phyloP scores from a whole-genome alignment of 2,329 filamentous ascomycete species.

The Sporothrix protearum region DNA sequence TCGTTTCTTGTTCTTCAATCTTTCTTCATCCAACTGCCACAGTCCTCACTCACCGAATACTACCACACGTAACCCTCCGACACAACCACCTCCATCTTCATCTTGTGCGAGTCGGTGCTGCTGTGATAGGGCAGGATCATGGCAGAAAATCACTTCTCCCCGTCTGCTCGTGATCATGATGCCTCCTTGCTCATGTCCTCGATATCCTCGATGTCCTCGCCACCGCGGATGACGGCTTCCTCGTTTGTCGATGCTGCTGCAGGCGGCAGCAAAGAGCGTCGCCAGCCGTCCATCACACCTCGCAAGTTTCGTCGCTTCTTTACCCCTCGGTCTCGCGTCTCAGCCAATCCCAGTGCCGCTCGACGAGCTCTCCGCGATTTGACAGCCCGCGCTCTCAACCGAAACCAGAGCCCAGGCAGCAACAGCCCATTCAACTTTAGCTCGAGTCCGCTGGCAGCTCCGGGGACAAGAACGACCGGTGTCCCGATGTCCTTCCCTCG shows the following conservation, averaged over 20 bases:
- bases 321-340: constrained; percentile 45
- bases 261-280: constrained; percentile 42
- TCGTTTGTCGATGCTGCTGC: not conserved
- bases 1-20: not conserved
- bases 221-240: constrained; percentile 29
- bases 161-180: constrained; percentile 12
- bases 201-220: constrained; percentile 33
- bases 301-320: constrained; percentile 54
- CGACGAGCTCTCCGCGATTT: constrained; percentile 43
- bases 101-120: not conserved
- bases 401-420: constrained; percentile 39
- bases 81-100: not conserved
- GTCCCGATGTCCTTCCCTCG: constrained; percentile 29
- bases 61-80: too few relatives aligned
- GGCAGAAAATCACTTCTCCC: constrained; percentile 26
- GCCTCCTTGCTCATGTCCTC: constrained; percentile 28
- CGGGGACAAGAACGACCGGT: constrained; percentile 29
- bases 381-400: constrained; percentile 41
- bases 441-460: constrained; percentile 38
- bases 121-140: constrained; percentile 25
- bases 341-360: constrained; percentile 39
- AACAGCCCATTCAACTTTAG: constrained; percentile 8
- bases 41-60: too few relatives aligned
- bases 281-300: constrained; percentile 52
- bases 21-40: not conserved